These are phyloP conservation scores for Penicillium sp. DNA, from an alignment of 2,329 filamentous ascomycete species.

Conservation along the genomic window DNA sequence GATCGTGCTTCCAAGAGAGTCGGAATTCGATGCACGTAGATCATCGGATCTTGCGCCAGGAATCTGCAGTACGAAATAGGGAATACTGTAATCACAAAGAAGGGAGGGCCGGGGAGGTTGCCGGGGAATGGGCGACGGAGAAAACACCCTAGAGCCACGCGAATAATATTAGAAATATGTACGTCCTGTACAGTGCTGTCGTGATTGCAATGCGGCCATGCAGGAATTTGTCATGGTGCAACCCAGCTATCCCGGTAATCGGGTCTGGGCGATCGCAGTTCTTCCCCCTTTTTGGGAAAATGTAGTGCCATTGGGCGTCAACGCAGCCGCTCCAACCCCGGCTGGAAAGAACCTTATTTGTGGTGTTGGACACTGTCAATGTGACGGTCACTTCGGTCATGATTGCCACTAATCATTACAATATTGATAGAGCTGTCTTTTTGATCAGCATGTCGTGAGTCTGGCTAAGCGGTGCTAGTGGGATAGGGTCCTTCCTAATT, in stretches of 20 bases:
- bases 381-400: neutral
- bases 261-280: slow-evolving; percentile 15
- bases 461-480: neutral
- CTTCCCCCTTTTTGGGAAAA: neutral
- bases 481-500: neutral
- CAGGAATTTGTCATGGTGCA: slow-evolving; percentile 23
- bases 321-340: neutral
- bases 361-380: neutral
- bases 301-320: neutral
- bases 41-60: slow-evolving; percentile 24
- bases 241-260: slow-evolving; percentile 17
- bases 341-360: slow-evolving; percentile 3
- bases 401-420: neutral
- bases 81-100: neutral
- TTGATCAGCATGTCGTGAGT: neutral
- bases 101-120: slow-evolving; percentile 2
- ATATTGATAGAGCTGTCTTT: neutral
- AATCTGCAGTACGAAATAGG: slow-evolving; percentile 1
- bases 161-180: neutral
- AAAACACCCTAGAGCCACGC: slow-evolving; percentile 12
- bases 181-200: too few relatives aligned
- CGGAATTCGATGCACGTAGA: slow-evolving; percentile 18
- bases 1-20: slow-evolving; percentile 26
- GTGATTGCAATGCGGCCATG: slow-evolving; percentile 10
- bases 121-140: slow-evolving; percentile 15